Base-by-base conservation (phyloP, 257 asterid genomes). In the Paraleonurus japonicus region DNA sequence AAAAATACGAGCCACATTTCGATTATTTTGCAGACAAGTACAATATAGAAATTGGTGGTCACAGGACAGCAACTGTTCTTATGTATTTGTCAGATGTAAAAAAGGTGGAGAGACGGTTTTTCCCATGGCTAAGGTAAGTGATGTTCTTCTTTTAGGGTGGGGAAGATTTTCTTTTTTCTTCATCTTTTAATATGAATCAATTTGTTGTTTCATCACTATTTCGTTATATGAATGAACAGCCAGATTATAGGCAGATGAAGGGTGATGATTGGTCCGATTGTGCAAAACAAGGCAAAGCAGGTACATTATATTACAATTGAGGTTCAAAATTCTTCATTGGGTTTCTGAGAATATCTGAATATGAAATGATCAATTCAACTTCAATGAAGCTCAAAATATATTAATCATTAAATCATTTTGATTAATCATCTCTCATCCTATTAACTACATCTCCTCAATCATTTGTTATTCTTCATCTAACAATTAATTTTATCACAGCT, bases 61-160 rank as follows among this genome's bases (percentile, higher is more conserved):
- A 90, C n/a, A 83, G 95, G 13, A 69, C 86, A 32, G 96, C 95
- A 67, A 90, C 96, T 5, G 90, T 90, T 43, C 89, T 90, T 35
- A 86, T 87, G 92, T 90, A 90, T 74, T 73, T 90, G 65, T 86
- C 92, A 1, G 61, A 85, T 54, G 90, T 87, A 70, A 66, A 9
- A 81, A 83, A 73, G 96, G 95, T 16, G 96, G 96, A 20, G 95
- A 90, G 77, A 90, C 95, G 1, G 66, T 90, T 50, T 90, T 87
- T 45, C 92, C 95, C 10, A 9, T 13, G 11, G 81, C 92, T 3
- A 79, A 76, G 86, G 96, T 89, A 70, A 20, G 51, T 51, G 54
- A 60, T 10, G 58, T 35, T 33, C 4, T 17, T 16, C 1, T 28
- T 35, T 35, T 35, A 35, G 43, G 12, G 12, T 35, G 43, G 43